A percentile compares a stretch with the other conserved stretches of the same genome.
Evolutionary conservation across 441 rosid species (phyloP).

Genomic region (Kokia cookei): DNA sequence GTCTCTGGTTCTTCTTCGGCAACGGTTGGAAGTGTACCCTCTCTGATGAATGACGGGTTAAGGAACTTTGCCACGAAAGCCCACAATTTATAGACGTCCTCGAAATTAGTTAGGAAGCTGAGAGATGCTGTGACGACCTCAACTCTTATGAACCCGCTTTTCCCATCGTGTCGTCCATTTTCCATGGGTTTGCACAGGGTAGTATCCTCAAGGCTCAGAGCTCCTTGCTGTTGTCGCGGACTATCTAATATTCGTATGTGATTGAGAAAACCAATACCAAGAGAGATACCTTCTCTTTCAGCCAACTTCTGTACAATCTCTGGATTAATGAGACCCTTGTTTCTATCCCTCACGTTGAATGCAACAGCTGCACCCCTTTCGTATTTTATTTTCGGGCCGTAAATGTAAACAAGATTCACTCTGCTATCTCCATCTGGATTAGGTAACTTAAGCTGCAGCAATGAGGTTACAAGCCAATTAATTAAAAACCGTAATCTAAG

Average conservation of each 20-base stretch:
- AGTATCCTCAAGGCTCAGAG: constrained; percentile 50
- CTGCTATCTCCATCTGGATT: constrained; percentile 50
- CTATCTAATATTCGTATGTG: constrained; percentile 70
- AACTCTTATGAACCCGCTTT: constrained; percentile 61
- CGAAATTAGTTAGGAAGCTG: constrained; percentile 87
- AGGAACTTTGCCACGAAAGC: constrained; percentile 80
- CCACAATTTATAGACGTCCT: constrained; percentile 93
- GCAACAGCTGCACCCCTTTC: constrained; percentile 98
- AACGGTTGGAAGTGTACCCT: constrained; percentile 71
- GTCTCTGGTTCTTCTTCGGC: constrained; percentile 61
- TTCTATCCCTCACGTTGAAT: constrained; percentile 69
- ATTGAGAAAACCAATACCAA: constrained; percentile 80
- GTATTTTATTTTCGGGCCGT: constrained; percentile 92
- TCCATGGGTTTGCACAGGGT: constrained; percentile 61
- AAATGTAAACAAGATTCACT: constrained; percentile 71
- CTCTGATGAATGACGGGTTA: constrained; percentile 58
- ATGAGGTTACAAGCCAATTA: constrained; percentile 91
- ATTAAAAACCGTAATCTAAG: constrained; percentile 71
- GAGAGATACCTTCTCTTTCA: constrained; percentile 81
- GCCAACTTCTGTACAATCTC: constrained; percentile 87
- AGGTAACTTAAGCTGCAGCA: constrained; percentile 72
- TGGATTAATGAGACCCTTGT: constrained; percentile 66
- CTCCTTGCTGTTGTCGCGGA: constrained; percentile 44
- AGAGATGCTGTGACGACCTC: constrained; percentile 96
- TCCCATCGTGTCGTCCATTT: constrained; percentile 50